A percentile compares a stretch with the other conserved stretches of the same genome.
Conservation (phyloP, 2,329 filamentous ascomycete genomes). For the Colletotrichum brevisporum region DNA sequence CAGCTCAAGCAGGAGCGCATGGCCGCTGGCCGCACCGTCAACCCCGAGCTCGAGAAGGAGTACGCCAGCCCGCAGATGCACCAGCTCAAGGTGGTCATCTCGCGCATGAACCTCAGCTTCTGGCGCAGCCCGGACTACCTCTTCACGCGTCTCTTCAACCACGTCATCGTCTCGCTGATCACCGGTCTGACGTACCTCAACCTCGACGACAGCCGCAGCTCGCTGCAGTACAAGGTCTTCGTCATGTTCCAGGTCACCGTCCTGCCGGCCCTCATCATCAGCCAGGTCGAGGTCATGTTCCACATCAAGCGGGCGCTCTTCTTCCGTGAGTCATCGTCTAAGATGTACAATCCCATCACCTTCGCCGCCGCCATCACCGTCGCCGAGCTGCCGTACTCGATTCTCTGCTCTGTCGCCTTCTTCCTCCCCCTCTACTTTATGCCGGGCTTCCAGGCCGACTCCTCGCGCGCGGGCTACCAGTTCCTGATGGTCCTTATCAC, state of each 20-base stretch:
- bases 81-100: slow-evolving; percentile 82
- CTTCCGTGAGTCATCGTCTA: slow-evolving; percentile 87
- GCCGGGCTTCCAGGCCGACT: slow-evolving; percentile 76
- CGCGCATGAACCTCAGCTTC: slow-evolving; percentile 82
- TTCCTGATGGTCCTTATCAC: slow-evolving; percentile 89
- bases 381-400: slow-evolving; percentile 86
- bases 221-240: slow-evolving; percentile 89
- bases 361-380: slow-evolving; percentile 85
- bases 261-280: slow-evolving; percentile 85
- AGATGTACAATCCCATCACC: slow-evolving; percentile 86
- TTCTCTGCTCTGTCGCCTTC: slow-evolving; percentile 85
- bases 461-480: slow-evolving; percentile 83
- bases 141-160: slow-evolving; percentile 89
- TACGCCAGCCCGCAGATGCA: slow-evolving; percentile 85
- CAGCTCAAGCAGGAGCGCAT: slow-evolving; percentile 75
- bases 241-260: slow-evolving; percentile 92
- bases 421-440: slow-evolving; percentile 90
- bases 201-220: slow-evolving; percentile 80
- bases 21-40: slow-evolving; percentile 53
- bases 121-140: slow-evolving; percentile 92
- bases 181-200: slow-evolving; percentile 86
- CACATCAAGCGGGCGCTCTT: slow-evolving; percentile 84
- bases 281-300: slow-evolving; percentile 88
- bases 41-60: slow-evolving; percentile 76
- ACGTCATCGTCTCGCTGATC: slow-evolving; percentile 82